These are phyloP conservation scores for Plectosphaerella sp. DNA, from an alignment of 2,329 filamentous ascomycete species.

Conservation along the genomic window DNA sequence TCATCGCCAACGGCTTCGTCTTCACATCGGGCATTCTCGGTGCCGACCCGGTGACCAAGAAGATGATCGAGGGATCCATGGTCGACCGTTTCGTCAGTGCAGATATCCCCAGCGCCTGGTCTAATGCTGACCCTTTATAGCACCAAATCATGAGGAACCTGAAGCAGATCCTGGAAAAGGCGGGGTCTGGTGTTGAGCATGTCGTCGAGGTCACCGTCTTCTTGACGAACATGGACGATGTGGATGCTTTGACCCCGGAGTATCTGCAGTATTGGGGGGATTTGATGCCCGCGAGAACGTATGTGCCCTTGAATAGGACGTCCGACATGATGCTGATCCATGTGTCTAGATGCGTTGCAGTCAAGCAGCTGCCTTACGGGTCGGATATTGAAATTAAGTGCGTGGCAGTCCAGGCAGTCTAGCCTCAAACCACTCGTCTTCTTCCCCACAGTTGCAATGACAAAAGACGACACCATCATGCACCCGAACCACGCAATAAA, in stretches of 20 bases:
- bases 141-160: conserved; percentile 66
- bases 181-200: conserved; percentile 57
- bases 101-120: not conserved
- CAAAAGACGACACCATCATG: too few relatives aligned
- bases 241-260: too few relatives aligned
- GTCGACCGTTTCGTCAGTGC: not conserved
- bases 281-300: too few relatives aligned
- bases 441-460: too few relatives aligned
- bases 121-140: conserved; percentile 11
- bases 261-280: too few relatives aligned
- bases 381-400: conserved; percentile 16
- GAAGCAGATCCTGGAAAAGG: conserved; percentile 62
- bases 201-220: conserved; percentile 71
- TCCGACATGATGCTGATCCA: conserved; percentile 42
- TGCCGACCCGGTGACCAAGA: conserved; percentile 52
- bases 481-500: too few relatives aligned
- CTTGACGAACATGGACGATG: conserved; percentile 56
- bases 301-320: conserved; percentile 26
- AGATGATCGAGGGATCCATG: conserved; percentile 50
- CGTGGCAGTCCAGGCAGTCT: conserved; percentile 20
- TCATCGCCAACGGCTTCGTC: conserved; percentile 63
- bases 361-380: conserved; percentile 21
- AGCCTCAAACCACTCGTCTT: too few relatives aligned
- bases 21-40: conserved; percentile 71
- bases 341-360: conserved; percentile 18